These are phyloP conservation scores for Sarocladium oryzae DNA, from an alignment of 2,329 filamentous ascomycete genomes.

Conservation along the genomic window DNA sequence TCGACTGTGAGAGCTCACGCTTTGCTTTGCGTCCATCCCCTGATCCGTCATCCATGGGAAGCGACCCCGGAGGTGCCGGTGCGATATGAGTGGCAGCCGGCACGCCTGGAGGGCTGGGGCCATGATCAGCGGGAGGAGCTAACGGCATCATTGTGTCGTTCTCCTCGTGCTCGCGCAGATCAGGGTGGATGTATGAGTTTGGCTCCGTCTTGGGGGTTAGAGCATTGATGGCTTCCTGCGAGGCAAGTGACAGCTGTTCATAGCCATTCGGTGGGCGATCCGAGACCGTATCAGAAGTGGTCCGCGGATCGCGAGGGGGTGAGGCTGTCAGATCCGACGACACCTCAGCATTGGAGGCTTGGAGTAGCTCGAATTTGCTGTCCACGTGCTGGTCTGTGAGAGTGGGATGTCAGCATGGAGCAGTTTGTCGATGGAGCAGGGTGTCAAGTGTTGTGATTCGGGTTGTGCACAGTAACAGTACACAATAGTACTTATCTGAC, in stretches of 20 bases:
- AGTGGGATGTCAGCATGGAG: constrained; percentile 9
- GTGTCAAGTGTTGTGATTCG: background rate
- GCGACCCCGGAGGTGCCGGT: constrained; percentile 12
- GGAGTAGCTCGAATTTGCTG: constrained; percentile 35
- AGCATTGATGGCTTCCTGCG: constrained; percentile 28
- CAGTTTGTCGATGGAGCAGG: background rate
- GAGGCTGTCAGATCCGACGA: constrained; percentile 13
- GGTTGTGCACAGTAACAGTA: background rate
- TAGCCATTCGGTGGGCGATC: constrained; percentile 39
- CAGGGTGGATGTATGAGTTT: constrained; percentile 43
- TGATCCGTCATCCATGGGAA: constrained; percentile 23
- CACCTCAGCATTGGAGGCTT: background rate
- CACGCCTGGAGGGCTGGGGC: constrained; percentile 22
- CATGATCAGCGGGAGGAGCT: constrained; percentile 25
- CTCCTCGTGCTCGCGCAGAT: constrained; percentile 28
- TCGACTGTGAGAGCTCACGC: constrained; percentile 88
- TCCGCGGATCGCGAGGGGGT: constrained; percentile 23
- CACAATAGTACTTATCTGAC: background rate
- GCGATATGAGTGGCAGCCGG: constrained; percentile 21
- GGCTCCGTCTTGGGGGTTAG: constrained; percentile 29
- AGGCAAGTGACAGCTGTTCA: constrained; percentile 29
- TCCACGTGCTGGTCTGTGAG: constrained; percentile 34
- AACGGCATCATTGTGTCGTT: constrained; percentile 32
- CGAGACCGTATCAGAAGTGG: constrained; percentile 14
- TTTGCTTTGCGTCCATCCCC: constrained; percentile 69